Base-by-base conservation (phyloP, 2,329 filamentous ascomycete genomes). In the Exophiala aquamarina region DNA sequence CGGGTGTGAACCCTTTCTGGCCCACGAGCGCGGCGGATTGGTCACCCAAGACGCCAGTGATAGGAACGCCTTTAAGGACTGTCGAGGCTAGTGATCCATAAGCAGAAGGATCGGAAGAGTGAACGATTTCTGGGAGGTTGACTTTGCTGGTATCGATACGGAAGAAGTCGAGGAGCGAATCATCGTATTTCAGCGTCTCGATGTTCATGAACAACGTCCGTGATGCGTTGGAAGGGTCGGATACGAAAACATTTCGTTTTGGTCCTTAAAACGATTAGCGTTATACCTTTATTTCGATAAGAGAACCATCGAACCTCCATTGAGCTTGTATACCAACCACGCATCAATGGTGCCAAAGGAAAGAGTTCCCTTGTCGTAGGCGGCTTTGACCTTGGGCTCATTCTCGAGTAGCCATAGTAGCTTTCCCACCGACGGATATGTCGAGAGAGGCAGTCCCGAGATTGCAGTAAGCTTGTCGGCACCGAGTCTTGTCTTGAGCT, bases 181-280 rank as follows among this genome's bases (percentile, higher is more conserved):
- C 82, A 64, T 92, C 88, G 68, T 95, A 95, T 60, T 90, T 68
- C 49, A 89, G 76, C 9, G 84, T 91, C 59, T 83, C 78, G 44
- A 95, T 76, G 69, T 95, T 89, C 85, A 95, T 91, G 68, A 95
- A 93, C 89, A 95, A 94, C 51, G 90, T 95, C 62, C 90, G 77
- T 43, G 87, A 92, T 15, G 90, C 90, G 65, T 95, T 95, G 51
- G 87, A 89, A 38, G 85, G 82, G 66, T 95, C 90, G 0, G 90
- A 93, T 48, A 95, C 88, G 63, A 88, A 84, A 34, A 90, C 69
- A 46, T 84, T 79, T 41, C 77, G 81, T 49, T 81, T 75, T 23
- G 73, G 75, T 38, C 52, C 50, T 53, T 23, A 17, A 3, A 26
- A 17, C 18, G 3, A n/a, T 14, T n/a, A 23, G 18, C 23, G 11